Evolutionary conservation across 2,329 filamentous ascomycete species (phyloP), one percentile per base, ranked within the genome.

Genomic region (Dactylellina parvicollis): DNA sequence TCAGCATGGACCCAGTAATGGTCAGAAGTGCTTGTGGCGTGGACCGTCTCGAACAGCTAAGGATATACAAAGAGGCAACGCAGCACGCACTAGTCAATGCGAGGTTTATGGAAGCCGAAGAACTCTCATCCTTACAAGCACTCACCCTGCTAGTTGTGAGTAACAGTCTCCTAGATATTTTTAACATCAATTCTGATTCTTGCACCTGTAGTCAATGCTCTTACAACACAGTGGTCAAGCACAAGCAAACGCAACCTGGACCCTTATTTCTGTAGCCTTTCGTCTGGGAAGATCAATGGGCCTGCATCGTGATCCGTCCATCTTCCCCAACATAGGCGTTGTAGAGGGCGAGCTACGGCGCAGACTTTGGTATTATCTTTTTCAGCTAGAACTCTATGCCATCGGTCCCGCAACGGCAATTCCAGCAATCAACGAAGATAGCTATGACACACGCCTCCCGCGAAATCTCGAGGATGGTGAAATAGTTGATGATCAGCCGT

Each of bases 31-130:
- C 52, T 14, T 73, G 69, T 52, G 69, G 69, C 3, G 60, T 73
- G 40, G 54, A 66, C 20, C 60, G 69, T n/a, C 46, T 60, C 4
- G 69, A 73, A 26, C 69, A 73, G 30, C 34, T 73, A 16, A 66
- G 47, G 18, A 56, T 66, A 54, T 73, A 73, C 55, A 60, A 49
- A 20, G 69, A 73, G 18, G 69, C 69, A 8, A 73, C 69, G 10
- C 69, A 73, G 24, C 69, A 73, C 50, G 44, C 69, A 7, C 60
- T 73, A 8, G 49, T 73, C 8, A 73, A 66, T 22, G 69, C 69
- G 9, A 26, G 69, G 54, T 73, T 73, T 49, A 73, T 73, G 69
- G 69, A 73, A 54, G 54, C 69, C 7, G 69, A 73, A 30, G 69
- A 73, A 20, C 34, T 73, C 4, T 66, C 60, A n/a, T 73, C 69